Evolutionary conservation across 2,329 filamentous ascomycete species (phyloP), one percentile per base, ranked within the genome.

Genomic region (Nannizzia gypsea): DNA sequence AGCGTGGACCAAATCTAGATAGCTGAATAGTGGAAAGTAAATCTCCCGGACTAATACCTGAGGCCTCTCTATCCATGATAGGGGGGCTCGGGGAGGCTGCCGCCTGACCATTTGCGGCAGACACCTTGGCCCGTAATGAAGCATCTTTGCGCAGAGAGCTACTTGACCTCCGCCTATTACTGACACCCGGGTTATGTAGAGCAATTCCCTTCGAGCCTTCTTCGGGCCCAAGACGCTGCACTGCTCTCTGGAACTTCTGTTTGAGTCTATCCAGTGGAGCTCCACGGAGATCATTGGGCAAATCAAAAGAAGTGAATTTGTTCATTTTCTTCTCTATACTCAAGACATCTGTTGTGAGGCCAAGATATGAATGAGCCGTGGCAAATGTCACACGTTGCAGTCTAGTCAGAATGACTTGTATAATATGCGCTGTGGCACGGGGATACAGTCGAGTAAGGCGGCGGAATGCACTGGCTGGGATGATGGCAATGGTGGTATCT

Each of bases 401-500:
- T 56, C 95, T 83, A 2, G 95, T 96, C 34, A 99, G 76, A 63
- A 99, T 99, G 52, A 99, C 92, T 70, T 99, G 93, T 4, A 99
- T 90, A 64, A 99, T 97, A 69, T 99, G 95, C 1, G 93, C 87
- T 1, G 93, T 96, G 8, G 95, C 91, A 75, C 95, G 95, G 8
- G 93, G 93, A 67, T 97, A 99, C 24, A 96, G 86, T 68, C 89
- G 85, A 57, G 95, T 99, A 58, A 99, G 78, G 6, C 95, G 85
- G 58, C 90, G 85, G 67, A 99, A 99, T 2, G 93, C 95, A 70
- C 90, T 96, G 0, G 93, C 93, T 1, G 95, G 95, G 60, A 99
- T 99, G 64, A 99, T 95, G 4, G 93, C 93, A 73, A 99, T 96
- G 0, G 95, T 99, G 0, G 93, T 99, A 70, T 99, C 95, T 24